phyloP scores from a whole-genome alignment of 2,329 filamentous ascomycete genomes.

The Aspergillus sp. region DNA sequence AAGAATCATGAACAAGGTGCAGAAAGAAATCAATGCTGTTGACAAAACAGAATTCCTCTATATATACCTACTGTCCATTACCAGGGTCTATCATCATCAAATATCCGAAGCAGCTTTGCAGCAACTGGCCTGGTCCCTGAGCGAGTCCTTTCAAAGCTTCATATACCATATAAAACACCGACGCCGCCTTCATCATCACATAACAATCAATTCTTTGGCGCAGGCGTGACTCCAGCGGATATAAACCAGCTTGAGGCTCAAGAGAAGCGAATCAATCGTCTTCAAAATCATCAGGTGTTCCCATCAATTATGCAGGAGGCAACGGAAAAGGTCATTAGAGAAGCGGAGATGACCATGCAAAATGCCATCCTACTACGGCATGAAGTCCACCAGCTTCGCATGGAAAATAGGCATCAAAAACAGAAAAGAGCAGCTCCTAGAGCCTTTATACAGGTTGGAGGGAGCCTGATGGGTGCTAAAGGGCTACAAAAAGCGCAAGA shows the following conservation, averaged over 20 bases:
- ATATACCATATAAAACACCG: background rate
- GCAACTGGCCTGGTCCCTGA: background rate
- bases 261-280: background rate
- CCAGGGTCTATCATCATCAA: constrained; percentile 3
- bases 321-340: background rate
- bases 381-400: background rate
- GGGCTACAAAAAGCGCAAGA: too few species aligned
- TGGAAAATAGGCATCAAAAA: background rate
- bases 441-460: too few species aligned
- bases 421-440: too few species aligned
- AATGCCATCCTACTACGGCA: background rate
- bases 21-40: background rate
- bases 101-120: constrained; percentile 5
- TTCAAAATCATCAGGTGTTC: background rate
- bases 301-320: background rate
- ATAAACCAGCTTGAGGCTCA: background rate
- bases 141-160: background rate
- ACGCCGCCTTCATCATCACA: background rate
- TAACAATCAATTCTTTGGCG: background rate
- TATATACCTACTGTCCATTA: constrained; percentile 1
- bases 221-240: background rate
- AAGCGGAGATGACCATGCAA: background rate
- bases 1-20: too few species aligned
- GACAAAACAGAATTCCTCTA: constrained; percentile 1
- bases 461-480: too few species aligned